Base-by-base conservation (phyloP, 495 filamentous ascomycete genomes). In the Pyrenopolyporus hunteri region DNA sequence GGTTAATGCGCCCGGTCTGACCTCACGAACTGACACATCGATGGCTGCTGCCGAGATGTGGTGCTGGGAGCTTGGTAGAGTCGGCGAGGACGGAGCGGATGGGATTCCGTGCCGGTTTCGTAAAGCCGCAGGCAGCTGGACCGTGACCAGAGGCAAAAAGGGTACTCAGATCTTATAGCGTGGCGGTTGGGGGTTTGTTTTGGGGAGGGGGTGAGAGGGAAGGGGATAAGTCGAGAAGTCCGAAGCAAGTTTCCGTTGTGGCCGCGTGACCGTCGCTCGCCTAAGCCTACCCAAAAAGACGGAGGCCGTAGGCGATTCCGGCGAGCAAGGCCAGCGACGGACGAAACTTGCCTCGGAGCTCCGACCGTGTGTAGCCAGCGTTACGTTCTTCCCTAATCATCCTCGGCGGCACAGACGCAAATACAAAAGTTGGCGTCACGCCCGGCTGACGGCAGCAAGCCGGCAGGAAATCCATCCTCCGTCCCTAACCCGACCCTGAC, bases 1-100 rank as follows among this genome's bases (percentile, higher is more conserved):
- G 79, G 88, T 84, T 92, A 80, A 92, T 88, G 83, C 85, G 85
- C 83, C 82, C 83, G 87, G 83, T 84, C 85, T 68, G 73, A 79
- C 82, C 72, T 68, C 72, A 67, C 64, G 53, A 62, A 43, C 68
- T 69, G 74, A 73, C 75, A 67, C 76, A 77, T 68, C 67, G 57
- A 58, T 70, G 67, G 63, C 64, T 49, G 66, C 66, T 79, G 80
- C 76, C 76, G 72, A 45, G 64, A 69, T 73, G 71, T 57, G 78
- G 74, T 64, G 57, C 70, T 49, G 63, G 70, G 70, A 72, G 73
- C 70, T 49, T 54, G 47, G 51, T 25, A 55, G 67, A 48, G 46
- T 35, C 49, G 49, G 26, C 45, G 42, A 45, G 22, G 45, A 43
- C 36, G 44, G 68, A 64, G 49, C 70, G 57, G 69, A 70, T 68